Base-by-base conservation (phyloP, 2,329 filamentous ascomycete species). In the Colletotrichum euphorbiae region DNA sequence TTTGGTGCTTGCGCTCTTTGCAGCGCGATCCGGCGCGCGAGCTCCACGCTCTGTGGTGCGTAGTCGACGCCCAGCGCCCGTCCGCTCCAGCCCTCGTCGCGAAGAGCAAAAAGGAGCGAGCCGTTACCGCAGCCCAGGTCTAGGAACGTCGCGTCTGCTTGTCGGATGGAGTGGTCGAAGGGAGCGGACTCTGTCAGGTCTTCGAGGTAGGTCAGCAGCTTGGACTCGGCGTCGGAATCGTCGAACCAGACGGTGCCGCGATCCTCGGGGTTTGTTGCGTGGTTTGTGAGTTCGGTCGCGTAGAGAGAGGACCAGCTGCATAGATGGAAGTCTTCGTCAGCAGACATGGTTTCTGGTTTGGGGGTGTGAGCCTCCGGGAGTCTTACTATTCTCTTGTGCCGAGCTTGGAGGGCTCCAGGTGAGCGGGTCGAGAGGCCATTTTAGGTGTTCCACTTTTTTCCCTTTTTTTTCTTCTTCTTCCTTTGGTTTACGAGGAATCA, bases 81-180 rank as follows among this genome's bases (percentile, higher is more conserved):
- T 0, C 93, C 93, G 3, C 71, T 60, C 86, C 92, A 97, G 3
- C 82, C 80, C 12, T 80, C 81, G 31, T 91, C 90, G 36, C 91
- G 82, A 36, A 98, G 82, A n/a, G 90, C 85, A 73, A 96, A 93
- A n/a, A 98, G 84, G 76, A 98, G 86, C 73, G 94, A 93, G 2
- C 95, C 96, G 80, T 99, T 99, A 1, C 96, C 96, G 11, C 94
- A 98, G 19, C 96, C 96, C 0, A 99, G 85, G 77, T 99, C 96
- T 0, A 98, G 84, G 69, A 97, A 90, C 2, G 86, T 81, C n/a
- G 78, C 74, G 5, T 74, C 56, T n/a, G 73, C 71, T 38, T 58
- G 40, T 52, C 59, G 46, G 46, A 67, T 46, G 31, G 48, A 57
- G 8, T 75, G 69, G 43, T 73, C 67, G 55, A 71, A 71, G 33